These are phyloP conservation scores for Eimeria zaria DNA, from an alignment of 169 alveolate genomes.

Conservation along the genomic window DNA sequence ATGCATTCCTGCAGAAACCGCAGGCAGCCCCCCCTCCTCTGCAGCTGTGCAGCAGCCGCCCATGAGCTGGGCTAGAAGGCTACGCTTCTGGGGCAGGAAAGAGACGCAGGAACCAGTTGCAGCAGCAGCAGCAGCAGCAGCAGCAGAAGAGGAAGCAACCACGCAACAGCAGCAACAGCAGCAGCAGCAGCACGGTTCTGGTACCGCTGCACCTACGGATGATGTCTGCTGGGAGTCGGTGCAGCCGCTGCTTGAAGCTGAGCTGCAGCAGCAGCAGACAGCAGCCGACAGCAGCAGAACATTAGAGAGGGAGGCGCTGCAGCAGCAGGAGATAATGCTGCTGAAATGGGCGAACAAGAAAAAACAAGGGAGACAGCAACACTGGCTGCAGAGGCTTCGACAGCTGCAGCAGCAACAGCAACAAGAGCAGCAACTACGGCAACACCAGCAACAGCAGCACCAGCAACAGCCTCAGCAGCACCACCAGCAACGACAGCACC, in stretches of 20 bases:
- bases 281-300: background rate
- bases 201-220: background rate
- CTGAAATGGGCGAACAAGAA: background rate
- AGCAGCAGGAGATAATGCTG: background rate
- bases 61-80: background rate
- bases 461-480: too few species aligned
- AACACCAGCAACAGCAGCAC: too few species aligned
- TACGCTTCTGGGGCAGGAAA: background rate
- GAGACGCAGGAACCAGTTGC: background rate
- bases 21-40: background rate
- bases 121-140: conserved; percentile 9
- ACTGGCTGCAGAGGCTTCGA: too few species aligned
- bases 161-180: background rate
- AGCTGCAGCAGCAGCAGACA: conserved; percentile 26
- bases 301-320: background rate
- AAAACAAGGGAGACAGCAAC: background rate
- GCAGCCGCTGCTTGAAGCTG: background rate
- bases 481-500: too few species aligned
- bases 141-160: background rate
- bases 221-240: background rate
- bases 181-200: background rate
- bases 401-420: conserved; percentile 17
- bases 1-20: background rate
- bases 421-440: background rate
- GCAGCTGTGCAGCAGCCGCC: background rate